Evolutionary conservation across 495 filamentous ascomycete species (phyloP), one percentile per base, ranked within the genome.

Genomic region (Daldinia loculata): DNA sequence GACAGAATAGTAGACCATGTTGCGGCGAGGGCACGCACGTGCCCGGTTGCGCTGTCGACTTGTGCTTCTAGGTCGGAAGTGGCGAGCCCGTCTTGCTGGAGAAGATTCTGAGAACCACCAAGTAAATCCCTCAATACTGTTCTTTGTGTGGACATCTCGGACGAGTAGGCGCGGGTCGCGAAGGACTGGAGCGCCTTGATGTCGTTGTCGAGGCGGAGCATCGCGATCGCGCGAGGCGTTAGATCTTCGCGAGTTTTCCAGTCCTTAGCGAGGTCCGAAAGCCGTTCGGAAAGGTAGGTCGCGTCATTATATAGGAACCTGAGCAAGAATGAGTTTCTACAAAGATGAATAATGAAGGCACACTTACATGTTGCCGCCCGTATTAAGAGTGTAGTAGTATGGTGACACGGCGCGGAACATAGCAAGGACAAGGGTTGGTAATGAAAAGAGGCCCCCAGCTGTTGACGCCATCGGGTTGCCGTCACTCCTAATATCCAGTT

Each of bases 251-350:
- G 81, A 27, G 61, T 59, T 67, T 81, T 83, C 84, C 80, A 87
- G n/a, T 88, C 76, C 9, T 81, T 75, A 0, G 83, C 71, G 50
- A 93, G 82, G 12, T 87, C 79, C n/a, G 83, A 81, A n/a, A 98
- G 85, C 34, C 85, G 83, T 60, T 92, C 89, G 0, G 92, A 86
- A 2, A 99, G 85, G 72, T 93, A 94, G 27, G 87, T 82, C 55
- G 91, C 88, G 76, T 99, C 95, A 73, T 99, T 98, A 78, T 98
- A 99, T 48, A 97, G 84, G 69, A 91, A 93, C 86, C 87, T 89
- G 19, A 32, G 58, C 0, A 41, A 64, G 30, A 75, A 73, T 73
- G 71, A 72, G 56, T 39, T 50, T n/a, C 17, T 9, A 24, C n/a
- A 15, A 9, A 3, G 36, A 9, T 8, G 63, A 8, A 30, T 56